Evolutionary conservation across 2,329 filamentous ascomycete species (phyloP).

Genomic region (Fusarium sulawesiense): DNA sequence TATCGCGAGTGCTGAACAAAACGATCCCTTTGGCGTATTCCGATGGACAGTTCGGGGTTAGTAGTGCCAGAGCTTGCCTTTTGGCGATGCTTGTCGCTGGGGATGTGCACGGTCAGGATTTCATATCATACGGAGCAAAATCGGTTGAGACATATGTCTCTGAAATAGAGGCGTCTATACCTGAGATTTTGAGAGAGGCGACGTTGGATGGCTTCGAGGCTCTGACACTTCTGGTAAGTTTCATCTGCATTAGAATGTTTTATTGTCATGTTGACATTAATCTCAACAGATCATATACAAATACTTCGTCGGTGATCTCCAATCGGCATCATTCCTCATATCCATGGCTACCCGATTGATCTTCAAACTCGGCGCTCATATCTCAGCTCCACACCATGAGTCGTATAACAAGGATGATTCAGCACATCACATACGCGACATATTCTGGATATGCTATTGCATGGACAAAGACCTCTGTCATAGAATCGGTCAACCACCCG

Average conservation of each 20-base stretch:
- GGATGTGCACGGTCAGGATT: background rate
- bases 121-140: background rate
- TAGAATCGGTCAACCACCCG: background rate
- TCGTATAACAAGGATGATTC: background rate
- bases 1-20: rapidly evolving
- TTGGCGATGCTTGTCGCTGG: background rate
- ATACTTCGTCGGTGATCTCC: conserved; percentile 3
- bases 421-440: background rate
- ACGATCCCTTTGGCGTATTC: background rate
- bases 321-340: background rate
- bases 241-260: rapidly evolving
- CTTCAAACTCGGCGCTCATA: background rate
- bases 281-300: background rate
- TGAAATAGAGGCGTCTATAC: background rate
- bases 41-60: rapidly evolving
- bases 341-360: background rate
- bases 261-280: rapidly evolving
- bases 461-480: conserved; percentile 20
- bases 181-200: background rate
- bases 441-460: conserved; percentile 29
- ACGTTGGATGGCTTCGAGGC: background rate
- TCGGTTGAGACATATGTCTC: background rate
- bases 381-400: rapidly evolving
- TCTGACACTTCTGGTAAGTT: background rate
- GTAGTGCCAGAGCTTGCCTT: background rate